Conservation (phyloP, 2,329 filamentous ascomycete species). For the Calonectria pseudoturangicola region DNA sequence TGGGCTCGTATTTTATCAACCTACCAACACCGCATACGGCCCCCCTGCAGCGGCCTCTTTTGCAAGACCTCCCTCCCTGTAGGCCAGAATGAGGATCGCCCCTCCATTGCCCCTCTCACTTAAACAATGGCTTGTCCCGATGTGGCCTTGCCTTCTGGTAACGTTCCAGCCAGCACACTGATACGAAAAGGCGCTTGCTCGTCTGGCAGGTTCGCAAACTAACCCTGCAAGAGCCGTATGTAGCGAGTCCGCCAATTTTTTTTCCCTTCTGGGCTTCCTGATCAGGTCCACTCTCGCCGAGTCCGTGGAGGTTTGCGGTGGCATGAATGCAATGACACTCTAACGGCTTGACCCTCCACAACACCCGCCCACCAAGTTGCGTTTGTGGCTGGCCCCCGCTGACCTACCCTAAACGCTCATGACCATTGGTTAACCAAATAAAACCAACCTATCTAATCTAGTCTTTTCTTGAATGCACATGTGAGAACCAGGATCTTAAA, state of each 20-base stretch:
- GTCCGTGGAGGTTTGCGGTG: slow-evolving; percentile 14
- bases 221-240: slow-evolving; percentile 1
- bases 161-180: slow-evolving; percentile 20
- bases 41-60: slow-evolving; percentile 22
- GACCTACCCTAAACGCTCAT: slow-evolving; percentile 28
- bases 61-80: slow-evolving; percentile 15
- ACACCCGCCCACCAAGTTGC: slow-evolving; percentile 8
- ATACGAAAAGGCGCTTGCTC: slow-evolving; percentile 13
- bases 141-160: slow-evolving; percentile 22
- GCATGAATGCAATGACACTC: slow-evolving; percentile 19
- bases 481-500: neutral
- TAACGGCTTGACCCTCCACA: slow-evolving; percentile 27
- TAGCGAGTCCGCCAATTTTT: slow-evolving; percentile 4
- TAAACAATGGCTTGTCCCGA: slow-evolving; percentile 18
- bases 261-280: neutral
- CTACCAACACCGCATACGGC: slow-evolving; percentile 15
- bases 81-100: slow-evolving; percentile 28
- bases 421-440: neutral
- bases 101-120: slow-evolving; percentile 19
- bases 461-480: no score
- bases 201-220: slow-evolving; percentile 15
- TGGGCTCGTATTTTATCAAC: slow-evolving; percentile 13
- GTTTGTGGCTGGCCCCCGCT: slow-evolving; percentile 26
- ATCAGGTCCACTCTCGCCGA: slow-evolving; percentile 6
- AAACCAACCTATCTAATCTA: neutral